Evolutionary conservation across 2,329 filamentous ascomycete species (phyloP).

Genomic region (Rosellinia necatrix): DNA sequence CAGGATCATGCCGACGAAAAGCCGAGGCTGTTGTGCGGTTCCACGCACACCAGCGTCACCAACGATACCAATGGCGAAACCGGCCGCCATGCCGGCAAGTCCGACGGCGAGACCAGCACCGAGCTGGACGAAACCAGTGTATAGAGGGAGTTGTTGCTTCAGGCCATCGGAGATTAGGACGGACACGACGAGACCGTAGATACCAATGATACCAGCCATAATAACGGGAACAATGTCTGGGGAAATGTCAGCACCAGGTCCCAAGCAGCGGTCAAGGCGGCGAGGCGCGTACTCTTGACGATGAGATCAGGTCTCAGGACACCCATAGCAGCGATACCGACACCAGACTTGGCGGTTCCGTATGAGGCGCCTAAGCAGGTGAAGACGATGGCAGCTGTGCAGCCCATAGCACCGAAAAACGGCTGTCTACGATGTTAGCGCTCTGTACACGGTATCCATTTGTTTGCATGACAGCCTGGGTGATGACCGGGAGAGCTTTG

Average conservation of each 20-base stretch:
- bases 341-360: conserved; percentile 98
- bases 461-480: conserved; percentile 8
- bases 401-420: conserved; percentile 87
- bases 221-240: conserved; percentile 98
- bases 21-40: conserved; percentile 80
- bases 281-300: conserved; percentile 84
- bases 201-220: conserved; percentile 99
- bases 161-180: conserved; percentile 84
- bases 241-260: conserved; percentile 31
- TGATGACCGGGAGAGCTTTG: conserved; percentile 31
- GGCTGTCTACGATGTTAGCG: conserved; percentile 48
- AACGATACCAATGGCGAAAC: conserved; percentile 86
- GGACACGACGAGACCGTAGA: conserved; percentile 90
- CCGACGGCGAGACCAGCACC: conserved; percentile 83
- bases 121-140: conserved; percentile 84
- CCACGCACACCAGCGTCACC: conserved; percentile 88
- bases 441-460: conserved; percentile 51
- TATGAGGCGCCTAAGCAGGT: conserved; percentile 96
- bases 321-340: conserved; percentile 98
- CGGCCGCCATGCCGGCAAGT: conserved; percentile 80
- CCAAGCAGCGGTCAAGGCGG: conserved; percentile 7
- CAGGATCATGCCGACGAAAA: conserved; percentile 97
- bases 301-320: conserved; percentile 97
- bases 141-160: conserved; percentile 72
- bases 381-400: conserved; percentile 91